phyloP scores from a whole-genome alignment of 75 land plant genomes.

The Selaginella moellendorffii region DNA sequence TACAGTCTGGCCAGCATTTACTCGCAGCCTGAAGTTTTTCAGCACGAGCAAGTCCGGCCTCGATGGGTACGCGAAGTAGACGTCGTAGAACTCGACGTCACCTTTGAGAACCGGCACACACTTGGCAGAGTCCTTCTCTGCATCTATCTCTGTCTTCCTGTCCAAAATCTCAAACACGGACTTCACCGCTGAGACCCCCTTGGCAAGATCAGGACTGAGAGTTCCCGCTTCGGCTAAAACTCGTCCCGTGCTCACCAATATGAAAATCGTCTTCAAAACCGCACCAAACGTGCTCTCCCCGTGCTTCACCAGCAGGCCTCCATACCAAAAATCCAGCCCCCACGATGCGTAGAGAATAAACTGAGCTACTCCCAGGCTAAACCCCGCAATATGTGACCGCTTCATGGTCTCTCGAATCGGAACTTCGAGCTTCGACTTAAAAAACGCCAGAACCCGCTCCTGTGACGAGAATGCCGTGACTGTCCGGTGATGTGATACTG shows the following conservation, averaged over 20 bases:
- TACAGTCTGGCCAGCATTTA: slow-evolving; percentile 12
- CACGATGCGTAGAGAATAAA: slow-evolving; percentile 8
- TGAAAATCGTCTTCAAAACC: background rate
- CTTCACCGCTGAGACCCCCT: slow-evolving; percentile 10
- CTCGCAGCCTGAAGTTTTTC: slow-evolving; percentile 12
- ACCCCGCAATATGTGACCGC: background rate
- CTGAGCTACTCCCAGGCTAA: slow-evolving; percentile 1
- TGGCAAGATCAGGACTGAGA: slow-evolving; percentile 15
- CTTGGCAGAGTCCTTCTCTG: slow-evolving; percentile 3
- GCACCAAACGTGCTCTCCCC: slow-evolving; percentile 4
- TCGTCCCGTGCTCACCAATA: slow-evolving; percentile 10
- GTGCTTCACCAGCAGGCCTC: background rate
- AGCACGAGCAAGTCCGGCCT: slow-evolving; percentile 16
- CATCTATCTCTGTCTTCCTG: slow-evolving; percentile 18
- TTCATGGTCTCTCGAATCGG: slow-evolving; percentile 1
- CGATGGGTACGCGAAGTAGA: slow-evolving; percentile 18
- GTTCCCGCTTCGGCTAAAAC: slow-evolving; percentile 14
- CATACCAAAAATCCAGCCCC: slow-evolving; percentile 4
- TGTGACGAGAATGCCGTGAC: slow-evolving; percentile 19
- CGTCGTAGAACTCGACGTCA: slow-evolving; percentile 12
- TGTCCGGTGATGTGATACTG: slow-evolving; percentile 18
- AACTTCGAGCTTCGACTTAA: background rate
- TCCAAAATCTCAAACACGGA: slow-evolving; percentile 20
- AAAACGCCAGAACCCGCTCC: slow-evolving; percentile 5
- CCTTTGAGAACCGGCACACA: slow-evolving; percentile 7